Percentiles rank a stretch among this genome's conserved stretches.
These are phyloP conservation scores for Stagonosporopsis cucurbitacearum DNA, from an alignment of 2,329 filamentous ascomycete species.

Conservation along the genomic window DNA sequence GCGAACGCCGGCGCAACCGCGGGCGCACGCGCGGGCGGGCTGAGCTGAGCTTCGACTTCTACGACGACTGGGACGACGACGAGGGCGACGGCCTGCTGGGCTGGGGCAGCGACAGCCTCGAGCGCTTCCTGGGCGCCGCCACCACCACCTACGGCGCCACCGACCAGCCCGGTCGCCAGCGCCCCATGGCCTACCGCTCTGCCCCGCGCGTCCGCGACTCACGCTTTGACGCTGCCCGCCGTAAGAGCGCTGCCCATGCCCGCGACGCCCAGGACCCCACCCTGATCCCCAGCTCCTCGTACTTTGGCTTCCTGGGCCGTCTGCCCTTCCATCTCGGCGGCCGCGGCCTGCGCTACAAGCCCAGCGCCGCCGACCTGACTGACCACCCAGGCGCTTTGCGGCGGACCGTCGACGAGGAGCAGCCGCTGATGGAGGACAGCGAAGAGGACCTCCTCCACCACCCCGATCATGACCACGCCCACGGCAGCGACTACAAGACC, in stretches of 20 bases:
- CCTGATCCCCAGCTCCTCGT: conserved; percentile 85
- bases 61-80: conserved; percentile 91
- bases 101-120: conserved; percentile 85
- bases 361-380: conserved; percentile 86
- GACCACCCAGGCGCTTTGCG: conserved; percentile 74
- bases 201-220: conserved; percentile 66
- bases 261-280: conserved; percentile 72
- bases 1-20: conserved; percentile 77
- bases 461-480: not conserved
- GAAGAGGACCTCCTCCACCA: conserved; percentile 51
- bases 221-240: conserved; percentile 46
- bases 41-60: conserved; percentile 93
- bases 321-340: conserved; percentile 86
- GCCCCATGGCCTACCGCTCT: conserved; percentile 93
- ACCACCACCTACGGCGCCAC: conserved; percentile 60
- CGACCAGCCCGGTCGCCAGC: conserved; percentile 70
- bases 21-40: conserved; percentile 64
- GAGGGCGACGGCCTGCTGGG: conserved; percentile 69
- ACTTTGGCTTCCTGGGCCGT: conserved; percentile 82
- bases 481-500: conserved; percentile 34
- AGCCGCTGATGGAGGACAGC: conserved; percentile 71
- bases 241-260: conserved; percentile 61
- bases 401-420: conserved; percentile 65
- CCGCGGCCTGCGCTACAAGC: conserved; percentile 81
- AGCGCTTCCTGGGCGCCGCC: conserved; percentile 77